Evolutionary conservation across 805 yeast genomes (phyloP), one percentile per base, ranked within the genome.

Genomic region (Candida tallmaniae): DNA sequence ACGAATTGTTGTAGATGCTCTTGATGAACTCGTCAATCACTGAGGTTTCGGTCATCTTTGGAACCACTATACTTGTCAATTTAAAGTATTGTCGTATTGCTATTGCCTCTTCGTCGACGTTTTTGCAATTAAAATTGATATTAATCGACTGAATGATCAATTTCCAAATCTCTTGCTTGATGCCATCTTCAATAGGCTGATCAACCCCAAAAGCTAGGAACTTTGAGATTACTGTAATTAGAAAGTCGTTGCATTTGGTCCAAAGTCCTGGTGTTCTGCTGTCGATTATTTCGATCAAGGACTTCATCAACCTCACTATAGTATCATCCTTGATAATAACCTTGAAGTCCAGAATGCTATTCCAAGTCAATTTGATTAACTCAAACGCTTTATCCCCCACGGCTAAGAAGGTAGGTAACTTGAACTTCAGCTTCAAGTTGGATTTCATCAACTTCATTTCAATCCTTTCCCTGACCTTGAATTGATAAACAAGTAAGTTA

Each of bases 361-460:
- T 41, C n/a, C 82, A 34, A 25, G 67, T 66, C 1, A 42, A 39
- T 2, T 47, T 41, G n/a, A 82, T 46, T 11, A 71, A 40, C 5
- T 55, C 52, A 30, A 75, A 57, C 0, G 82, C 65, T 12, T 50
- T 46, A 34, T 68, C 69, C 44, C 88, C 73, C 1, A 78, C 58
- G 0, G 84, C 78, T 20, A 75, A 67, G 46, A 83, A 83, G 0
- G 83, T 69, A 3, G 89, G 85, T 20, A 81, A 69, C 32, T 74
- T 70, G 45, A 46, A 52, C 42, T 37, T 65, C 34, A 38, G 62
- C 28, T 52, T 50, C 19, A 48, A 30, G 25, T 47, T 45, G 46
- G 47, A 60, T 59, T 54, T 59, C 58, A 17, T 41, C 23, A 82
- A 51, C 46, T 80, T 80, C 37, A 65, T 69, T 33, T 73, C 68